Conservation (phyloP, 768 basidiomycete genomes). For the Leccinum boreale region DNA sequence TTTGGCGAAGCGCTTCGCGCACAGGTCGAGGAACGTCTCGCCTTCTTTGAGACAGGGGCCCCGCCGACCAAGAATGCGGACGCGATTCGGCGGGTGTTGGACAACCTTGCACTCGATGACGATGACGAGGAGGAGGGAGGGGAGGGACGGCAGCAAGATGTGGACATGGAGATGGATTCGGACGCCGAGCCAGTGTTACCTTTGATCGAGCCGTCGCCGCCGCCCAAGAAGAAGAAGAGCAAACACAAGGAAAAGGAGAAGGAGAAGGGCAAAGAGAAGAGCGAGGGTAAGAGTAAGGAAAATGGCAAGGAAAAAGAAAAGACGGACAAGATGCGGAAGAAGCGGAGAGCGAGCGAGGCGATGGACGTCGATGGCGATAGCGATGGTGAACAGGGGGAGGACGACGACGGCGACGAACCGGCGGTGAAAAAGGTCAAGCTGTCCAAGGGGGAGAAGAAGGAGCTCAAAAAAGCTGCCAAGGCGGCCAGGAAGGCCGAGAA, state of each 20-base stretch:
- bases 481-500: conserved; percentile 54
- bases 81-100: conserved; percentile 84
- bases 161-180: conserved; percentile 42
- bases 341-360: conserved; percentile 64
- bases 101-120: conserved; percentile 69
- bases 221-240: conserved; percentile 59
- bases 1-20: conserved; percentile 92
- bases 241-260: conserved; percentile 32
- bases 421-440: conserved; percentile 70
- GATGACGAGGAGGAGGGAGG: conserved; percentile 52
- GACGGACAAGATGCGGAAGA: conserved; percentile 36
- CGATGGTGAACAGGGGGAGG: conserved; percentile 19
- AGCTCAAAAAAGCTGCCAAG: conserved; percentile 75
- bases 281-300: neutral
- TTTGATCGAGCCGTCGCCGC: conserved; percentile 52
- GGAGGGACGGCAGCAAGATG: conserved; percentile 20
- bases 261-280: conserved; percentile 7
- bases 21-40: conserved; percentile 94
- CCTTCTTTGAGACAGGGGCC: conserved; percentile 90
- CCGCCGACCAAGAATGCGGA: conserved; percentile 90
- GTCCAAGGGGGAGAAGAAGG: conserved; percentile 85
- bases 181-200: conserved; percentile 49
- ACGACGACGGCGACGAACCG: conserved; percentile 38
- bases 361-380: conserved; percentile 62
- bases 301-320: neutral